Evolutionary conservation across 176 grass and related monocot genomes (phyloP), one percentile per base, ranked within the genome.

Genomic region (Aegilops longissima): DNA sequence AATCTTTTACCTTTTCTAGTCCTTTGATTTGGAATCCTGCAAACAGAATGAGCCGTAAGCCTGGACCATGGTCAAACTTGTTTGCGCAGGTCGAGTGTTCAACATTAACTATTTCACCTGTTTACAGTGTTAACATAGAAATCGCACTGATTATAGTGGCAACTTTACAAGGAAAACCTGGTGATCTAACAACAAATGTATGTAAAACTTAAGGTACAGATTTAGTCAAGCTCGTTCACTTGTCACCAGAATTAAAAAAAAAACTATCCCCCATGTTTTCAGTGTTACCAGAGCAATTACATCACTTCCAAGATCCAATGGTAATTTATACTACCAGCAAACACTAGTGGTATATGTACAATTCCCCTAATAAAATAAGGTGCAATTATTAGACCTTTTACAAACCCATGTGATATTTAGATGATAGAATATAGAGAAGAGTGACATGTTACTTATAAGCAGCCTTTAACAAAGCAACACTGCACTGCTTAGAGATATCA

Each of bases 371-470:
- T 65, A 10, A 69, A 58, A 9, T 35, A 56, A 77, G 47, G 45
- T 31, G 63, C 24, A 74, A 73, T 73, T 30, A 21, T 65, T 38
- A 5, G 61, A 59, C 64, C 61, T 30, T 83, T 42, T 34, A 70
- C 35, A 49, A 78, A 17, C 68, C 34, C 62, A 68, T 61, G 12
- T 47, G 76, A 65, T 64, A 20, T 13, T 21, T 76, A 56, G 12
- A 63, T 56, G 5, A 7, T 24, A 31, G 74, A 82, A 16, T 45
- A 25, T 62, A 70, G 4, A 70, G 83, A 61, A 40, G 18, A 77
- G 80, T 88, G 47, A 10, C 61, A 82, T 24, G 47, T 16, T 83
- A 66, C 61, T 77, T 83, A 69, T 76, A 29, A 80, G 38, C 78
- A 66, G 16, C 61, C 35, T 65, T 16, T 65, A 65, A 80, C 38